Evolutionary conservation across 768 basidiomycete species (phyloP).

Genomic region (Mycena pura): DNA sequence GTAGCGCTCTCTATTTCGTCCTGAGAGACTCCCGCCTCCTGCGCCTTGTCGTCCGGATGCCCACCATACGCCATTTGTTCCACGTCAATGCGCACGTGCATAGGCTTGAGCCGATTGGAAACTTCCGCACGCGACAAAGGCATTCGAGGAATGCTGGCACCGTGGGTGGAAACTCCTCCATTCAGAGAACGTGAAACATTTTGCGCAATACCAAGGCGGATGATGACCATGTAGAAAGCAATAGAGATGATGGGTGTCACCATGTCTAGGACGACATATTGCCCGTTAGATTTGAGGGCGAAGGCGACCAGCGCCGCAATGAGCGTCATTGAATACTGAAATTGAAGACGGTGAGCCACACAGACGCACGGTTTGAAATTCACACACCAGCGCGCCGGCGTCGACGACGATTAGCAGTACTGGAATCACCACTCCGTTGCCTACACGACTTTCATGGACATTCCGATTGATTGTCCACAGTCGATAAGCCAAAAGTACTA

Average conservation of each 20-base stretch:
- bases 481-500: slow-evolving; percentile 13
- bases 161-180: neutral
- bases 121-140: neutral
- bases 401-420: slow-evolving; percentile 43
- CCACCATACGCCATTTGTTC: slow-evolving; percentile 4
- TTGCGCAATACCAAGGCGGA: slow-evolving; percentile 39
- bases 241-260: slow-evolving; percentile 49
- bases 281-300: slow-evolving; percentile 33
- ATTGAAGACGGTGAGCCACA: no score
- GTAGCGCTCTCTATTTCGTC: no score
- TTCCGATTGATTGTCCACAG: slow-evolving; percentile 7
- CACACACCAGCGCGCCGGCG: slow-evolving; percentile 42
- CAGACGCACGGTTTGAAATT: no score
- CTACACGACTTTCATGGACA: slow-evolving; percentile 36
- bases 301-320: slow-evolving; percentile 39
- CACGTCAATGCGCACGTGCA: slow-evolving; percentile 12
- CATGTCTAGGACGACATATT: slow-evolving; percentile 44
- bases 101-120: neutral
- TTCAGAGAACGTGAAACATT: neutral
- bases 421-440: slow-evolving; percentile 26
- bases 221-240: slow-evolving; percentile 50
- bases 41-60: no score
- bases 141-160: neutral
- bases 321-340: slow-evolving; percentile 46
- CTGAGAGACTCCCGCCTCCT: no score